A percentile compares a stretch with the other conserved stretches of the same genome.
These are phyloP conservation scores for Capsicum baccatum DNA, from an alignment of 257 asterid species.

Conservation along the genomic window DNA sequence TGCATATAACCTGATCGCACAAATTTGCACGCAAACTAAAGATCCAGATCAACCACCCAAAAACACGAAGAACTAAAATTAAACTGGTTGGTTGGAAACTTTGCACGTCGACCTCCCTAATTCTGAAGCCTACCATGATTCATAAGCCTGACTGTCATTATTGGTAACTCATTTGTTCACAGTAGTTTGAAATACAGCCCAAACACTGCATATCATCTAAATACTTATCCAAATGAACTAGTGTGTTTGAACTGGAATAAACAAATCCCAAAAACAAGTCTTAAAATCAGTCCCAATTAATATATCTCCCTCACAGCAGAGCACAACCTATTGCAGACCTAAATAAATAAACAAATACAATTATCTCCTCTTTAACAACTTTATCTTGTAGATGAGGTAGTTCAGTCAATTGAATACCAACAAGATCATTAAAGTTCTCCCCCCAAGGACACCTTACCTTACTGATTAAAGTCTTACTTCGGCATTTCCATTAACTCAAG, in stretches of 20 bases:
- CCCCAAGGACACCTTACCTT: neutral
- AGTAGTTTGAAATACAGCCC: conserved; percentile 2
- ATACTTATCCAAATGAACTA: conserved; percentile 9
- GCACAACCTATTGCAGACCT: conserved; percentile 23
- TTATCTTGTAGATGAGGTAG: conserved; percentile 3
- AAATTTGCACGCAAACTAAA: neutral
- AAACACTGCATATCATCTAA: neutral
- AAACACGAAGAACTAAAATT: neutral
- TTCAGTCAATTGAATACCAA: neutral
- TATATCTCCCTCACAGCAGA: neutral
- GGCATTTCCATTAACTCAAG: neutral
- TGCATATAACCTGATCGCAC: neutral
- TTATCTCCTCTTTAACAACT: conserved; percentile 21
- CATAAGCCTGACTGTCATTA: neutral
- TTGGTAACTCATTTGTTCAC: neutral
- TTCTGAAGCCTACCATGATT: conserved; percentile 1
- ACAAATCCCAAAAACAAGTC: neutral
- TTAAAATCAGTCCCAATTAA: neutral
- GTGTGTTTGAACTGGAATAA: neutral
- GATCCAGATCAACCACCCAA: neutral
- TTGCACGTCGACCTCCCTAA: conserved; percentile 2
- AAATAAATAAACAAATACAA: neutral
- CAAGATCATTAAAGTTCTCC: neutral
- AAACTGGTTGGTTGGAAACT: neutral
- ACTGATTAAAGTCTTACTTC: neutral